phyloP scores from a whole-genome alignment of 805 yeast species.

The Barnettozyma siamensis region DNA sequence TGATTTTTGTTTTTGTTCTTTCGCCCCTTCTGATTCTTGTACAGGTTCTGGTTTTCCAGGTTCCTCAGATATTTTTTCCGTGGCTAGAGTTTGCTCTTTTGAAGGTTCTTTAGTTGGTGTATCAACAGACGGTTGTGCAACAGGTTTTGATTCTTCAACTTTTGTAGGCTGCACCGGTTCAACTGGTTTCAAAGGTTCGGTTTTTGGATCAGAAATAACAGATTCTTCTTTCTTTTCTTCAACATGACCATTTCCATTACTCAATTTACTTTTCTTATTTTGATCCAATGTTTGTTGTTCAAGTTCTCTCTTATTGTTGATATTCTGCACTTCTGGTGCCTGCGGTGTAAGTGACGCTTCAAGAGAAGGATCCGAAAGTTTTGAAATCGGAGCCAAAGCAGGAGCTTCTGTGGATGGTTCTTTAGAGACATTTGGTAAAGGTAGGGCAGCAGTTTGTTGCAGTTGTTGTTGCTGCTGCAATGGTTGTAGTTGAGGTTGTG shows the following conservation, averaged over 20 bases:
- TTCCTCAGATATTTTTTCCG: background rate
- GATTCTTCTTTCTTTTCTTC: too few species aligned
- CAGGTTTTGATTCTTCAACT: background rate
- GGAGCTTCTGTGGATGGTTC: background rate
- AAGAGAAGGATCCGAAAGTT: too few species aligned
- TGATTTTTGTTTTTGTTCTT: background rate
- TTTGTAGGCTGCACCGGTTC: background rate
- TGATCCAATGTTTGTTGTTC: slow-evolving; percentile 4
- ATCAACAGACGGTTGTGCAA: background rate
- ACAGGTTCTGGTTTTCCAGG: background rate
- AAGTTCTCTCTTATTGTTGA: slow-evolving; percentile 10
- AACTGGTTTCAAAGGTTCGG: background rate
- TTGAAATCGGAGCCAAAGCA: background rate
- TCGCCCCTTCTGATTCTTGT: background rate
- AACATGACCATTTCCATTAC: background rate
- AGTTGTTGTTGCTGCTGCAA: slow-evolving; percentile 22
- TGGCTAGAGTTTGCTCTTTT: background rate
- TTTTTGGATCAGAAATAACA: too few species aligned
- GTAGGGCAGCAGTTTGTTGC: slow-evolving; percentile 10
- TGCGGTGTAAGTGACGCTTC: too few species aligned
- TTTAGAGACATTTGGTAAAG: background rate
- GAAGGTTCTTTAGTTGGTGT: background rate
- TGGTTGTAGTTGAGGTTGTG: slow-evolving; percentile 25
- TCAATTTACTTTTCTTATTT: slow-evolving; percentile 8
- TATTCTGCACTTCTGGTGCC: background rate